Base-by-base conservation (phyloP, 805 yeast genomes). In the Teunomyces kruisii region DNA sequence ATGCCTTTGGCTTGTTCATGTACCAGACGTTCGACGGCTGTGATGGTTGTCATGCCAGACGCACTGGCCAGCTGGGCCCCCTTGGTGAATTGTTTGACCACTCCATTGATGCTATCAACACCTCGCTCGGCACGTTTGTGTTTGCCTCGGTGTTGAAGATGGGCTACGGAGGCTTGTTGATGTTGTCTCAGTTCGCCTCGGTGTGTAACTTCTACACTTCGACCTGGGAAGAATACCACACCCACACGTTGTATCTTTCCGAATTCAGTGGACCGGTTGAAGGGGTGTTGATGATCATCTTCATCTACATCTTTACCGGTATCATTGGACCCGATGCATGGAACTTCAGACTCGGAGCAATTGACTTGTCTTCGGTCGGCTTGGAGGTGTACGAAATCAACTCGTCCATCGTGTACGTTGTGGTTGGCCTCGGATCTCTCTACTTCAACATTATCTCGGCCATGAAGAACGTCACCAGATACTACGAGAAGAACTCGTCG, bases 11-110 rank as follows among this genome's bases (percentile, higher is more conserved):
- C 5, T 68, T 91, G 53, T 90, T 91, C 60, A 70, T 90, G 76
- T 91, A 91, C 64, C 98, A 91, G 63, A 91, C 97, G 0, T 89
- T 91, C 63, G 98, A 91, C 64, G 96, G 96, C 0, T 87, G 96
- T 65, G 98, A 91, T 65, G 98, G 98, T 4, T 79, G 86, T 51
- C 98, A 91, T 64, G 97, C 97, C 17, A 81, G 98, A 60, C 80
- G 92, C 58, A 91, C 97, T 1, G 96, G 95, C n/a, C 95, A 89
- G 65, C 80, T 88, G 50, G 94, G 97, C 2, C 97, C 98, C 1
- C 70, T 91, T 56, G 98, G 98, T 28, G 98, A 91, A 62, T 73
- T 91, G 46, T 92, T 92, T 60, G 98, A 91, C 59, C 98, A 91
- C 59, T 90, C 96, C 46, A 74, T 79, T 40, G 84, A 79, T 59